phyloP scores from a whole-genome alignment of 257 asterid genomes.

The Solanum arcanum region DNA sequence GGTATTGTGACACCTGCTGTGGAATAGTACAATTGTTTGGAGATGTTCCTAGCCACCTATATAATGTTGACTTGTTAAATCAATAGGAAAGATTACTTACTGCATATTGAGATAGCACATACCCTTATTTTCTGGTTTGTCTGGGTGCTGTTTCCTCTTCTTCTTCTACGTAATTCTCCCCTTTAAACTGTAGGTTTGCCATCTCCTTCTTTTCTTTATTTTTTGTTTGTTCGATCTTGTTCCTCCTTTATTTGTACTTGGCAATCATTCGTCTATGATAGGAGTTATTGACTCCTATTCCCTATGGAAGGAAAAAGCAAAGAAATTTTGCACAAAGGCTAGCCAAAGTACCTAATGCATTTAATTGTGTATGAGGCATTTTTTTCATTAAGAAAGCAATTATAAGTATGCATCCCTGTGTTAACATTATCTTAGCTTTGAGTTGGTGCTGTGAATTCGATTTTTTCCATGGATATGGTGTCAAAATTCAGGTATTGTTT shows the following conservation, averaged over 20 bases:
- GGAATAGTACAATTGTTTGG: background rate
- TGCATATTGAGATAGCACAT: background rate
- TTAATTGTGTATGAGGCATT: background rate
- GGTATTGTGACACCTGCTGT: conserved; percentile 22
- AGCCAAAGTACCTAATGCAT: background rate
- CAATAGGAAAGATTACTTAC: background rate
- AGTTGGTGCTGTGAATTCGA: background rate
- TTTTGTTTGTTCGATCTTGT: background rate
- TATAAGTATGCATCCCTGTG: background rate
- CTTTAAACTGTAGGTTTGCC: background rate
- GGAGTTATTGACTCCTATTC: background rate
- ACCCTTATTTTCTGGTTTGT: background rate
- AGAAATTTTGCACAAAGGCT: background rate
- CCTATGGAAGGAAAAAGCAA: background rate
- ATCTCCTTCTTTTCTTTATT: background rate
- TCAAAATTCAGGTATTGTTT: background rate
- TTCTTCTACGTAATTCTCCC: background rate
- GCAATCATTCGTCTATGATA: background rate
- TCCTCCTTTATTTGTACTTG: background rate
- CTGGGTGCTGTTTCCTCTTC: background rate
- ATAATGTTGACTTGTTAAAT: background rate
- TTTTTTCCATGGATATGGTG: background rate
- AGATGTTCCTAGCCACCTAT: background rate
- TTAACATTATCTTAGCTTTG: background rate
- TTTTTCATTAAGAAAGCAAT: background rate